Evolutionary conservation across 1,284 basidiomycete genomes (phyloP).

Genomic region (Rhodotorula sp.): DNA sequence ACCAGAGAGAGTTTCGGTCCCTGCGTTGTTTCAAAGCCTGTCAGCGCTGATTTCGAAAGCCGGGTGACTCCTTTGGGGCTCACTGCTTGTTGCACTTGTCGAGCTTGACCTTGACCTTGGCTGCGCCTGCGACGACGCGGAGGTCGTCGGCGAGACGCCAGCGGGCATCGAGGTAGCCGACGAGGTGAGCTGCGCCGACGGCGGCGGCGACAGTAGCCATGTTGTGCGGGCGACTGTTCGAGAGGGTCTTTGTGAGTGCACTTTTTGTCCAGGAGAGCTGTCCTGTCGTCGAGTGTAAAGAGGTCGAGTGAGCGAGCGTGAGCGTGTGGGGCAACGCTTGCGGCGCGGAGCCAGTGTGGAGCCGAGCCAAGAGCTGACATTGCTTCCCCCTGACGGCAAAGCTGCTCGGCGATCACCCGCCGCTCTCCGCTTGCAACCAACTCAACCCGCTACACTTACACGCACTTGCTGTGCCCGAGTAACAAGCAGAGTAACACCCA

Average conservation of each 20-base stretch:
- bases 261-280: too few relatives aligned
- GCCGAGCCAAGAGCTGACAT: too few relatives aligned
- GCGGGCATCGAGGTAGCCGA: constrained; percentile 28
- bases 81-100: constrained; percentile 1
- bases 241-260: too few relatives aligned
- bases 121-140: constrained; percentile 4
- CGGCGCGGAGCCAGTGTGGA: too few relatives aligned
- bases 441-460: background rate
- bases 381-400: too few relatives aligned
- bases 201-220: background rate
- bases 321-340: too few relatives aligned
- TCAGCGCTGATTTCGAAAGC: too few relatives aligned
- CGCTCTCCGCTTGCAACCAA: background rate
- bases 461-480: background rate
- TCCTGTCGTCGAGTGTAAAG: too few relatives aligned
- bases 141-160: constrained; percentile 23
- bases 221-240: too few relatives aligned
- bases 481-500: background rate
- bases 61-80: background rate
- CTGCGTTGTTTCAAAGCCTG: too few relatives aligned
- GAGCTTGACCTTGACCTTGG: constrained; percentile 15
- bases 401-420: too few relatives aligned
- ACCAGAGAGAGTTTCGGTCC: constrained; percentile 34
- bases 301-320: too few relatives aligned
- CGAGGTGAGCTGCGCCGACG: background rate